phyloP scores from a whole-genome alignment of 306 rosid genomes.

The Gastrolobium bilobum region DNA sequence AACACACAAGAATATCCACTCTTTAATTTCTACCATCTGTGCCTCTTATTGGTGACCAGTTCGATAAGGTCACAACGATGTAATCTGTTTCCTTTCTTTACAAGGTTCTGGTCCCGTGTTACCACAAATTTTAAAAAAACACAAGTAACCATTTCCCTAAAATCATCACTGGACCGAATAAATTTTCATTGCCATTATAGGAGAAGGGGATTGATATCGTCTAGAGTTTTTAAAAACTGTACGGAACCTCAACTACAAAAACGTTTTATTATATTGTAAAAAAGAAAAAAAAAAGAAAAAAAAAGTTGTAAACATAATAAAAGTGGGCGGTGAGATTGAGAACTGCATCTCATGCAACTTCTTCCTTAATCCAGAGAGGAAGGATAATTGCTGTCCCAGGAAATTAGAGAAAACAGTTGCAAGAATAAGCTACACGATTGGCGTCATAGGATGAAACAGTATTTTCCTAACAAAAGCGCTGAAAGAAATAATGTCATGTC shows the following conservation, averaged over 20 bases:
- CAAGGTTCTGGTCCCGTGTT: too few relatives aligned
- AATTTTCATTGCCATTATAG: neutral
- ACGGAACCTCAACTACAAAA: neutral
- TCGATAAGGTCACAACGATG: too few relatives aligned
- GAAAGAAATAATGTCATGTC: neutral
- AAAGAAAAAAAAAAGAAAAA: too few relatives aligned
- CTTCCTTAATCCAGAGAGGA: too few relatives aligned
- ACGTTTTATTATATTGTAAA: neutral
- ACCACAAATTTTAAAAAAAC: neutral
- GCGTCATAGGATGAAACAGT: neutral
- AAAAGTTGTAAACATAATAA: too few relatives aligned
- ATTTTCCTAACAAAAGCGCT: conserved; percentile 9
- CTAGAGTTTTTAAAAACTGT: neutral
- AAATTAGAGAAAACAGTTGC: neutral
- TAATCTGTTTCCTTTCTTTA: too few relatives aligned
- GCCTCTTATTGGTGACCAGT: too few relatives aligned
- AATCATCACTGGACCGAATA: neutral
- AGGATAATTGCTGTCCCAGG: neutral
- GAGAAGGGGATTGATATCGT: too few relatives aligned
- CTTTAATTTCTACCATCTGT: too few relatives aligned
- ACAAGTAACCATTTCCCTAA: neutral
- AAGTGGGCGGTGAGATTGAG: too few relatives aligned
- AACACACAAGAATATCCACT: too few relatives aligned
- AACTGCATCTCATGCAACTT: too few relatives aligned
- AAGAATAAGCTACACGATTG: neutral